Percentiles rank a stretch among this genome's conserved stretches.
Evolutionary conservation across 2,329 filamentous ascomycete species (phyloP).

Genomic region (Ophiocordyceps sinensis): DNA sequence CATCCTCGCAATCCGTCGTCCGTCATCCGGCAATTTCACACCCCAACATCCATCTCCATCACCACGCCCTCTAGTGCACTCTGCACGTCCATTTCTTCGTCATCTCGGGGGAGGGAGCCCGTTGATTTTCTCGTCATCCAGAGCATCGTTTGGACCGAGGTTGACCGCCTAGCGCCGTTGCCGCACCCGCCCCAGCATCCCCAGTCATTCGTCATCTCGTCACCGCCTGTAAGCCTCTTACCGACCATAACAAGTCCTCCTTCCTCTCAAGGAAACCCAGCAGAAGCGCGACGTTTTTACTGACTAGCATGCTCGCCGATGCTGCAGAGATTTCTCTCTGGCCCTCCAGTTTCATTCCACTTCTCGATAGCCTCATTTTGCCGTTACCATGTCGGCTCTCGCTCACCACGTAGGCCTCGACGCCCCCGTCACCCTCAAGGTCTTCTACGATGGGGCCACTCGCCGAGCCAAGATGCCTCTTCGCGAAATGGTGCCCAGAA

Average conservation of each 20-base stretch:
- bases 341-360: no score
- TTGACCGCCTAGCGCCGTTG: neutral
- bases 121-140: neutral
- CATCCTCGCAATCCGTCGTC: neutral
- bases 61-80: no score
- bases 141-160: neutral
- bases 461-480: constrained; percentile 83
- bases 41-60: no score
- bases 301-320: neutral
- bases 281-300: neutral
- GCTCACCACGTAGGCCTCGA: constrained; percentile 12
- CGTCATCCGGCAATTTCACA: no score
- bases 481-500: constrained; percentile 60
- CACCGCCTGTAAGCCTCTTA: constrained; percentile 2
- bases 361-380: neutral
- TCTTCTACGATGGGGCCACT: constrained; percentile 59
- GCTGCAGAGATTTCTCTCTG: no score
- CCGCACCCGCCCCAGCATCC: neutral
- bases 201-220: neutral
- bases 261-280: no score
- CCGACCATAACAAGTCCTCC: neutral
- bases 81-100: no score
- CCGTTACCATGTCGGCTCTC: constrained; percentile 13
- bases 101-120: neutral
- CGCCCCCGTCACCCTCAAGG: constrained; percentile 62